Base-by-base conservation (phyloP, 2,329 filamentous ascomycete genomes). In the Alternaria arborescens region DNA sequence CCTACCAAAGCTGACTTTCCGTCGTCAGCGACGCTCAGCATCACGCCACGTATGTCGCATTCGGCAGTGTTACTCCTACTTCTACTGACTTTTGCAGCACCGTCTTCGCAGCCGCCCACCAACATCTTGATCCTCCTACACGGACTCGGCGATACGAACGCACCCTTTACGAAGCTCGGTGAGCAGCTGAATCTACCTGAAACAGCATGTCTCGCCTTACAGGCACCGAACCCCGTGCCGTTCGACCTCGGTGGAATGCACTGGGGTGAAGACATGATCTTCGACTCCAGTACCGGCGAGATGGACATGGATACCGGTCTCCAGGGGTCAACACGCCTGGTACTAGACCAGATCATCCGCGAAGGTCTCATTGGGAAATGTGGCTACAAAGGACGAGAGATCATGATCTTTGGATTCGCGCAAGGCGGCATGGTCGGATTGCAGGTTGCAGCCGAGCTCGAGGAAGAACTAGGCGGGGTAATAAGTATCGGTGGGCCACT, bases 51-150 rank as follows among this genome's bases (percentile, higher is more conserved):
- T 84, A 80, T 75, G 82, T 60, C 30, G 18, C n/a, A 14, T 34
- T 38, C 7, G 24, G 26, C 38, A 50, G 32, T 24, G 16, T 32
- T 36, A 22, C 32, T 8, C 28, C n/a, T 12, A 11, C 41, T 4
- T 22, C 22, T 7, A 52, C 71, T 77, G 52, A 77, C 68, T 3
- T 30, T 16, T 14, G 8, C 64, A 73, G 71, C 78, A 72, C 81
- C 82, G 14, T 71, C 64, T 32, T 73, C 75, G 26, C 87, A 90
- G 62, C 85, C 86, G 12, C 87, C 90, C 10, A 91, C 88, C 43
- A 90, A 94, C 69, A 84, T 96, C 68, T 87, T 97, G 63, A 81
- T 97, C 73, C 86, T 97, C 52, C 87, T 97, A 59, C 93, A 97
- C 78, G 93, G 93, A 65, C 86, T 97, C 12, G 93, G 93, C 64